Evolutionary conservation across 495 filamentous ascomycete species (phyloP), one percentile per base, ranked within the genome.

Genomic region (Acidiella bohemica): DNA sequence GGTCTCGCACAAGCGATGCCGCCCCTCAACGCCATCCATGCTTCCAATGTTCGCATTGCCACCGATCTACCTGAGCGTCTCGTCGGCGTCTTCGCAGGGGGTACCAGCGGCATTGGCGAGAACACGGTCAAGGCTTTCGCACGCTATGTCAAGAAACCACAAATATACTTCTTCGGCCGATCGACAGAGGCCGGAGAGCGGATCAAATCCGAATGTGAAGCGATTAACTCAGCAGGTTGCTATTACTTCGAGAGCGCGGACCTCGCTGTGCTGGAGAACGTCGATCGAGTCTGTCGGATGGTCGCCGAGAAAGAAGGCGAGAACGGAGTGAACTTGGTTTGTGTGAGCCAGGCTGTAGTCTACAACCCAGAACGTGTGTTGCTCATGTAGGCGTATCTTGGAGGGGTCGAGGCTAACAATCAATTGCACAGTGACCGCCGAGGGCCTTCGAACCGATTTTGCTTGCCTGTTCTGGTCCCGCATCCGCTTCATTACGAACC

Each of bases 51-150:
- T 12, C 45, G 47, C 6, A 65, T 72, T 44, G 34, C 52, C 7
- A 48, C 53, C 4, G 17, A 41, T 0, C 56, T 70, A 12, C 65
- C 65, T 7, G 21, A 56, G 0, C 58, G 61, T 3, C 52, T 72
- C 1, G 63, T 71, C 2, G 71, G 66, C 21, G 65, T 78, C 36
- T 76, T 76, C 47, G 74, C 75, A 12, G 76, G 80, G 32, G 79
- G 63, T 18, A 83, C 80, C 0, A 68, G 66, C 24, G 80, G 76
- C 25, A 73, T 84, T 39, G 75, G 72, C 28, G 63, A 73, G 45
- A 49, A 63, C n/a, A 73, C 74, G 5, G 60, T 78, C 41, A 71
- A 62, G 39, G 53, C 65, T 22, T 75, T 82, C 36, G 67, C 68
- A 3, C 58, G 66, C 22, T 44, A 71, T 32, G 61, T 75, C 6